These are phyloP conservation scores for Lactarius psammicola DNA, from an alignment of 768 basidiomycete species.

Conservation along the genomic window DNA sequence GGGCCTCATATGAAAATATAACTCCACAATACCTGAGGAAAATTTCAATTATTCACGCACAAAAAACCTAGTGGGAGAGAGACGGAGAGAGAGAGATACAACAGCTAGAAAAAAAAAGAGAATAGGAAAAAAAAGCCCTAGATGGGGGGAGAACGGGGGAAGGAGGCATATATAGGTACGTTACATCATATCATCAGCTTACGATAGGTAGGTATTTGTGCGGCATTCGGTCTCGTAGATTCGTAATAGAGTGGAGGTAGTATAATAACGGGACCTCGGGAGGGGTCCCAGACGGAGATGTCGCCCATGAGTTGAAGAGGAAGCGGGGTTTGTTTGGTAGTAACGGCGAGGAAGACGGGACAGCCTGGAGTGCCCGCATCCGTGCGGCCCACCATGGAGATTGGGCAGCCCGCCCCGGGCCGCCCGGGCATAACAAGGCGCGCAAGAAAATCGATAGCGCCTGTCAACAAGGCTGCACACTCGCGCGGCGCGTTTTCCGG, in stretches of 20 bases:
- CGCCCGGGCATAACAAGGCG: no score
- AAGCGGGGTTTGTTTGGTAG: no score
- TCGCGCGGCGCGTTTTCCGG: conserved; percentile 24
- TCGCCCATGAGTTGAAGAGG: background rate
- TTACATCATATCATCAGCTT: background rate
- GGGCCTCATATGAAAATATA: no score
- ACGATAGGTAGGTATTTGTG: background rate
- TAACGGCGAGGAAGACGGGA: background rate
- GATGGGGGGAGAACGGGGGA: background rate
- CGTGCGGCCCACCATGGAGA: background rate
- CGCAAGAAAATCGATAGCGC: background rate
- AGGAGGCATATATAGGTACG: background rate
- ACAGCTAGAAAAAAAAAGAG: background rate
- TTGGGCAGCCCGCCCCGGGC: background rate
- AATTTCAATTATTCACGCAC: background rate
- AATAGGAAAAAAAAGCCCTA: background rate
- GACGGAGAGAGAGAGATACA: background rate
- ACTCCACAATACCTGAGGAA: background rate
- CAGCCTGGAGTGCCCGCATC: background rate
- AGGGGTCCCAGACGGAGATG: background rate
- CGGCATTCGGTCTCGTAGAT: background rate
- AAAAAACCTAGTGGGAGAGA: background rate
- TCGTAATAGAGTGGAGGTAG: background rate
- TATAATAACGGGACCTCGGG: background rate
- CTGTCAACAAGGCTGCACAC: conserved; percentile 19